Evolutionary conservation across 2,329 filamentous ascomycete genomes (phyloP).

Genomic region (Trichocomaceae sp.): DNA sequence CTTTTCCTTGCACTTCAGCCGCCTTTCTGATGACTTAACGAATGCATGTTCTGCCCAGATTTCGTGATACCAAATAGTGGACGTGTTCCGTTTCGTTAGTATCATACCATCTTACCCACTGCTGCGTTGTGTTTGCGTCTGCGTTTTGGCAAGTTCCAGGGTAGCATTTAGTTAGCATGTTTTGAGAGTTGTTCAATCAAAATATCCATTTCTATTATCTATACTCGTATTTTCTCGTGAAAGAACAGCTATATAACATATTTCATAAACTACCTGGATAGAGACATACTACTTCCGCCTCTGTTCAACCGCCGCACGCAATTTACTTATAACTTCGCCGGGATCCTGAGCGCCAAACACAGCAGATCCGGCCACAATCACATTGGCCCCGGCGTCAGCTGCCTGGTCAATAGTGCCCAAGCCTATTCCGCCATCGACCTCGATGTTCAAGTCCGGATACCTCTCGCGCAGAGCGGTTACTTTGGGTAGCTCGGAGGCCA

Average conservation of each 20-base stretch:
- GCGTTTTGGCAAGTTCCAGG: not conserved
- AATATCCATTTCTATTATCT: not conserved
- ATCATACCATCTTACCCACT: not conserved
- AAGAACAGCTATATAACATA: not conserved
- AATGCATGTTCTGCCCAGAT: slow-evolving; percentile 1
- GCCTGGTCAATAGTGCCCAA: slow-evolving; percentile 87
- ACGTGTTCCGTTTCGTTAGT: not conserved
- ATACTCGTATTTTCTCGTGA: not conserved
- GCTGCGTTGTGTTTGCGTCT: not conserved
- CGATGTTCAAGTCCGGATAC: slow-evolving; percentile 92
- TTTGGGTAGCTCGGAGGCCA: slow-evolving; percentile 92
- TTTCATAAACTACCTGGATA: not conserved
- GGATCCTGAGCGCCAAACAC: slow-evolving; percentile 92
- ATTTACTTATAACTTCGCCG: slow-evolving; percentile 71
- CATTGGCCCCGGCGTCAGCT: slow-evolving; percentile 91
- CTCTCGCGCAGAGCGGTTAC: slow-evolving; percentile 72
- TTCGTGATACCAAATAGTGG: not conserved
- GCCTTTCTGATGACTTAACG: not conserved
- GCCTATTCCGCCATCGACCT: slow-evolving; percentile 89
- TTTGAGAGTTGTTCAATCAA: not conserved
- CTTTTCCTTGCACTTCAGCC: not conserved
- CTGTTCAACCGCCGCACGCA: slow-evolving; percentile 72
- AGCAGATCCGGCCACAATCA: slow-evolving; percentile 93
- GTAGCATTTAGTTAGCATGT: not conserved
- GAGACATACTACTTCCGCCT: slow-evolving; percentile 24